Evolutionary conservation across 2,329 filamentous ascomycete species (phyloP), one percentile per base, ranked within the genome.

Genomic region (Xylariaceae sp.): DNA sequence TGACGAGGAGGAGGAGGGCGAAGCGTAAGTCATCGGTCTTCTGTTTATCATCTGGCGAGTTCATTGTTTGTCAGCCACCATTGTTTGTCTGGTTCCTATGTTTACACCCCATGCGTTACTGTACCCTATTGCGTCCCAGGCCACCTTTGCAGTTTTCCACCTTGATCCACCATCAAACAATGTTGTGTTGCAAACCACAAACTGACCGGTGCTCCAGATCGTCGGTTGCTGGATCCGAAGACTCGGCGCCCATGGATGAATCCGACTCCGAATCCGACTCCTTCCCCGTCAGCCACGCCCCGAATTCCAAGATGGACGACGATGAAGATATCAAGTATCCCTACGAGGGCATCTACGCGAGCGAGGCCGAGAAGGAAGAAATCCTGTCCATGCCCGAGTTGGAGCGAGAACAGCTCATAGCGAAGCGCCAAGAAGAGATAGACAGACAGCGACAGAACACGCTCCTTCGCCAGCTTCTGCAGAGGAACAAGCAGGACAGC

Each of bases 371-470:
- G 57, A 89, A 86, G 62, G 74, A 74, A 6, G 72, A 84, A 36
- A 92, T 98, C 46, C 81, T 92, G 74, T 76, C 73, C 40, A 80
- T 96, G 75, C 83, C 88, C 19, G 89, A 97, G 66, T 82, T 97
- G 36, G 82, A 94, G 58, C 84, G 90, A 47, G 92, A 98, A 63
- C 80, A 88, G 59, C 82, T 95, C 31, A 76, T 98, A 5, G 90
- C 88, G 14, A 86, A 94, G 51, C 87, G 92, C 50, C 83, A 84
- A 24, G 80, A 87, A 53, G 81, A 92, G 60, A 82, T 89, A 41
- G 85, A 92, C 56, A 81, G 81, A 36, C 82, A 85, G 52, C 78
- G 84, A 43, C 90, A 95, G 65, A 88, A 92, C 55, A 74, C 81
- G 33, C 79, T 89, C 47, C 75, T 96, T 34, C 85, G 85, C 44